Evolutionary conservation across 23 red algal species (phyloP).

Genomic region (Gracilaria gracilis): DNA sequence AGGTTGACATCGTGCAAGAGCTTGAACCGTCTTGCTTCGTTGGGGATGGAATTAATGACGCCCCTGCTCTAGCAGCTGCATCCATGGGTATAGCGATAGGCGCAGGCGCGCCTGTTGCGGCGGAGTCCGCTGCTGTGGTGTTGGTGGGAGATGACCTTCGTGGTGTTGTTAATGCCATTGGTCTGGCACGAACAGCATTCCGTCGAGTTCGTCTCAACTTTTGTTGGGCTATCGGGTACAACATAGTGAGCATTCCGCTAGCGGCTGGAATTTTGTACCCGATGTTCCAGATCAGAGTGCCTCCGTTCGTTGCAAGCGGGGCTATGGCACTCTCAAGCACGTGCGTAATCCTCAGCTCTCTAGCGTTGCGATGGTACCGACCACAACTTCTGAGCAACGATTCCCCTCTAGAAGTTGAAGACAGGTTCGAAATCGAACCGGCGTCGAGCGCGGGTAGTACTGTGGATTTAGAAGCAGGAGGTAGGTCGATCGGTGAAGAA

Average conservation of each 20-base stretch:
- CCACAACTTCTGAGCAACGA: conserved; percentile 33
- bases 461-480: not conserved
- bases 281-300: conserved; percentile 65
- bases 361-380: conserved; percentile 77
- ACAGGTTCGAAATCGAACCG: not conserved
- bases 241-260: conserved; percentile 83
- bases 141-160: conserved; percentile 74
- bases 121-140: conserved; percentile 73
- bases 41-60: conserved; percentile 98
- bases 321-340: conserved; percentile 91
- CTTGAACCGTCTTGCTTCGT: conserved; percentile 65
- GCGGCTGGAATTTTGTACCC: conserved; percentile 92
- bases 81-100: conserved; percentile 93
- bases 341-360: conserved; percentile 75
- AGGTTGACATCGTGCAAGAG: conserved; percentile 68
- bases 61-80: conserved; percentile 86
- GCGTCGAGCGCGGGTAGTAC: not conserved
- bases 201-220: conserved; percentile 85
- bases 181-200: conserved; percentile 76
- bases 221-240: conserved; percentile 87
- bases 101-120: conserved; percentile 71
- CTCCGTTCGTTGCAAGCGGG: conserved; percentile 85
- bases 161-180: conserved; percentile 66
- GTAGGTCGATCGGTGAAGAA: not conserved
- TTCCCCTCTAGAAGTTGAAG: not conserved